Evolutionary conservation across 176 grass and related monocot species (phyloP), one percentile per base, ranked within the genome.

Genomic region (Avena atlantica): DNA sequence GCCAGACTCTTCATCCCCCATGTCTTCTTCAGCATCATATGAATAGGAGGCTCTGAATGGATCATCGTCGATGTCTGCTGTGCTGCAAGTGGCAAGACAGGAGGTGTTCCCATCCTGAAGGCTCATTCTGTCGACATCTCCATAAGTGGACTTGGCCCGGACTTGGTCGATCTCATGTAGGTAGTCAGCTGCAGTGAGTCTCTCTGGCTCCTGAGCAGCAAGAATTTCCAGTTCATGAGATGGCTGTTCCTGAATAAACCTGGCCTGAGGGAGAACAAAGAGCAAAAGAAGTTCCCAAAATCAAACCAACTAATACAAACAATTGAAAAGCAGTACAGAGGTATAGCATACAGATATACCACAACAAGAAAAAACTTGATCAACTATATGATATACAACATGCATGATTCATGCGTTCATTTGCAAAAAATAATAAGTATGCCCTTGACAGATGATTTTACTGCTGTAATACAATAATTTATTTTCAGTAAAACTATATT

Each of bases 61-160:
- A 84, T 95, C 96, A 29, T 93, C 91, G 6, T 96, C 90, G 0
- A 93, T 86, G 79, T 98, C 93, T 52, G 78, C 93, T 56, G 96
- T 96, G 79, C 92, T 96, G 79, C 89, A 96, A 19, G 93, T 98
- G 70, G 92, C 96, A 65, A 98, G 82, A 83, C 93, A 98, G 66
- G 93, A 98, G 78, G 88, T 47, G 58, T 95, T 89, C 56, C 91
- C 91, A 89, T 95, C 93, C 83, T 92, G 88, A 36, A 95, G 73
- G 70, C 91, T 95, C 93, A 92, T 92, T 83, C 89, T 95, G 85
- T 95, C 91, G 4, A 86, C 82, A 87, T 98, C 96, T 68, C 92
- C 83, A 25, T 70, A 60, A 9, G 78, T 92, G 70, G 79, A 85
- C 85, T 86, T 96, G 44, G 80, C 90, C 20, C 72, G 64, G 57